Evolutionary conservation across 73 alveolate genomes (phyloP), one percentile per base, ranked within the genome.

Genomic region (Breviolum minutum): DNA sequence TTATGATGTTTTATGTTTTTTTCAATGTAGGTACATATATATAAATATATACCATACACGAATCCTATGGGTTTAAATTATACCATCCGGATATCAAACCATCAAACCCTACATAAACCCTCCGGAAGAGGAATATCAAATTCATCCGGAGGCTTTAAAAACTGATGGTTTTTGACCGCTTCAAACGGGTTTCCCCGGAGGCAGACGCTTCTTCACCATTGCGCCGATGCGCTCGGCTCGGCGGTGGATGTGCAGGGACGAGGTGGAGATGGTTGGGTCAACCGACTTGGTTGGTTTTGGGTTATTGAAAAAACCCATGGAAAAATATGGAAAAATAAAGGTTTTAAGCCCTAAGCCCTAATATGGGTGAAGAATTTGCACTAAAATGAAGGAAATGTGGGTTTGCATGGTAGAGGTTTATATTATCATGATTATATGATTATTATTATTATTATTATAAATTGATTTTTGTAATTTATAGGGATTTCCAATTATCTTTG

Each of bases 191-290:
- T 62, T 24, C 20, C 40, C 0, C 32, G 48, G 9, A 90, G 98
- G 98, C 98, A 92, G 80, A 74, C 98, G 68, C 16, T 92, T 77
- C 98, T 92, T 24, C 98, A 92, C 74, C 98, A 73, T 10, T 92
- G 98, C 30, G 98, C 98, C 22, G 98, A 92, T 17, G 68, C 63
- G 14, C 90, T 92, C n/a, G 98, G 98, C 68, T 68, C 70, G 14
- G 16, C 89, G 13, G 74, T 20, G 16, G 94, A 86, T 22, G 54
- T 63, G 11, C 20, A 7, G 2, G 81, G 94, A 5, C 63, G 94
- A 86, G 94, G 93, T 8, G 71, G 77, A n/a, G n/a, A n/a, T n/a
- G n/a, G 77, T 68, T 14, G 77, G 17, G 6, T 14, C n/a, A n/a
- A n/a, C n/a, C n/a, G 3, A 40, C 54, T 40, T 40, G 54, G 54